Evolutionary conservation across 1,284 basidiomycete genomes (phyloP), one percentile per base, ranked within the genome.

Genomic region (Pascua guehoae): DNA sequence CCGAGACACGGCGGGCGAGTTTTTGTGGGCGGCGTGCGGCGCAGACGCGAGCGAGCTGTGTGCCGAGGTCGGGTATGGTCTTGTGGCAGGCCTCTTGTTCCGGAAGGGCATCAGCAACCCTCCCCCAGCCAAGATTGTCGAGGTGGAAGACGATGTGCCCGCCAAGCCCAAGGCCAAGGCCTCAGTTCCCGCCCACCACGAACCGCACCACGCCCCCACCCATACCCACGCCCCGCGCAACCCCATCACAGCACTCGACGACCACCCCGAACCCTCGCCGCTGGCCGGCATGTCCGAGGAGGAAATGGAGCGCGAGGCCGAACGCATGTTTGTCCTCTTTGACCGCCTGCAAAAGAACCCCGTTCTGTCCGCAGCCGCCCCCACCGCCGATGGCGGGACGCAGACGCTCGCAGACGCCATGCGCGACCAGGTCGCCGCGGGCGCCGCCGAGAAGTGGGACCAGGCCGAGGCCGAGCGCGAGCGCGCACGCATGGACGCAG

Each of bases 11-110:
- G 82, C 86, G 4, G 91, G 91, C n/a, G 91, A 95, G 77, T 81
- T 95, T 79, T 75, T 96, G 43, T 96, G 83, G 74, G 84, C 86
- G 0, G 79, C 91, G 62, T 89, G 88, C 64, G 86, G 88, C 61
- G 86, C 83, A 2, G 85, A 94, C 74, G 89, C 87, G 17, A 80
- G 82, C 14, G 82, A 79, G 0, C 79, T 95, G 9, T 84, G 85
- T 8, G 81, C 84, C 7, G 85, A 88, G 52, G 83, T 94, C 48
- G 92, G 92, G 4, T 95, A 96, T 64, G 93, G 93, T 18, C 92
- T 92, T 68, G 90, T 92, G 38, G 90, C 91, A 0, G 93, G 93
- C 1, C 88, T 90, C 79, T 81, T 97, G 36, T 93, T 91, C 79
- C 85, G 89, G 68, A 91, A 91, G 69, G 91, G 91, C 12, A 82